Evolutionary conservation across 768 basidiomycete genomes (phyloP), one percentile per base, ranked within the genome.

Genomic region (Fomitopsis pulvina): DNA sequence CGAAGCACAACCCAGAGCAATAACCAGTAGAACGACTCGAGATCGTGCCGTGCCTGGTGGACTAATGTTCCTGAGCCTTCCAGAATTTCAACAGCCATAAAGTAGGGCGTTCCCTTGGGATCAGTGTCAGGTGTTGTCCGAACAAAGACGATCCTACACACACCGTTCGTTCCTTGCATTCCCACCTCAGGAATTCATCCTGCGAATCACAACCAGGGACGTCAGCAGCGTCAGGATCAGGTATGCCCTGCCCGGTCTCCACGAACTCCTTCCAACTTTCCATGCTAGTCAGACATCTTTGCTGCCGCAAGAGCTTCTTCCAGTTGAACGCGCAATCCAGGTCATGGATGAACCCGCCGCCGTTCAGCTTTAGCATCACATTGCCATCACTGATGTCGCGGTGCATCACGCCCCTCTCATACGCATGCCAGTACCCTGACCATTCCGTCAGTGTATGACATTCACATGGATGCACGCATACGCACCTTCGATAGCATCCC

Each of bases 371-470:
- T 5, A 57, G 48, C 8, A 57, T 20, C 6, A 57, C 48, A 27
- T 57, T 57, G 12, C 56, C 56, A 0, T 51, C 30, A 25, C 56
- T 57, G 18, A 57, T 40, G 28, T 57, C 56, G 2, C 56, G 50
- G 22, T 57, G 56, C 11, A 57, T 20, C 9, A 57, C 27, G 6
- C 47, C 38, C 0, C 45, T 49, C 10, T 47, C 34, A 10, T 39
- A 52, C 16, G 51, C 51, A 0, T 22, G 22, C 4, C 22, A 11
- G 21, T 55, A 50, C 0, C 54, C 54, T 55, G 10, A 4, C 3
- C 30, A n/a, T 25, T 34, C 14, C 14, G 14, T 32, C 30, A 16
- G 18, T 37, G 34, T 4, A 37, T 32, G 16, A 32, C 30, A 16
- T 16, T 37, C 7, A 37, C 34, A 16, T 12, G 5, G 14, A 18